phyloP scores from a whole-genome alignment of 331 rosid genomes.

The Phaseolus coccineus region DNA sequence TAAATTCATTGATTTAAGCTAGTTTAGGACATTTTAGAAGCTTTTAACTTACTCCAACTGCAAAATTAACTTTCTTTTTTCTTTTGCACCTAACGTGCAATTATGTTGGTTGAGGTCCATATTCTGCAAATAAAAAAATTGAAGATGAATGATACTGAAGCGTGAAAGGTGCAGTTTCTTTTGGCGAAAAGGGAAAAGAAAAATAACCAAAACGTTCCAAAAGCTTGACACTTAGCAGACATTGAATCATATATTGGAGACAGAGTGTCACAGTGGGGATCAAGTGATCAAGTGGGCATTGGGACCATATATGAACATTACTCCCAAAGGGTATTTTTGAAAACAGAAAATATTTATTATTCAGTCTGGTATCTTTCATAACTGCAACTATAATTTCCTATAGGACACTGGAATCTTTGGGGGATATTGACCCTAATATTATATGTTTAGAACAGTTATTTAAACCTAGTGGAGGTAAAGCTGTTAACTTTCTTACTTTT shows the following conservation, averaged over 20 bases:
- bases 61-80: constrained; percentile 27
- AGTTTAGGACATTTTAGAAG: constrained; percentile 5
- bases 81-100: constrained; percentile 40
- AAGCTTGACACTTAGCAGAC: constrained; percentile 41
- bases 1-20: constrained; percentile 37
- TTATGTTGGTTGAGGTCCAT: constrained; percentile 48
- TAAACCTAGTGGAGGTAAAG: neutral
- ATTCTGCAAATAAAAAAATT: constrained; percentile 38
- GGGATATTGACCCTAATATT: constrained; percentile 14
- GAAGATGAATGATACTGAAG: constrained; percentile 39
- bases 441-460: constrained; percentile 2
- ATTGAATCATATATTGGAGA: constrained; percentile 41
- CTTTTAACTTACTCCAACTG: constrained; percentile 16
- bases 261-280: constrained; percentile 63
- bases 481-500: too few relatives aligned
- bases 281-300: constrained; percentile 62
- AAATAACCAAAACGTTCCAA: constrained; percentile 58
- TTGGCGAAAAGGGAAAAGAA: constrained; percentile 52
- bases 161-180: constrained; percentile 50
- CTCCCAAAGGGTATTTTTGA: constrained; percentile 43
- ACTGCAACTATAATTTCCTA: constrained; percentile 45
- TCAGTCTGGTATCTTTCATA: constrained; percentile 19
- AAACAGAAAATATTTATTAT: constrained; percentile 25
- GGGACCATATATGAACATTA: neutral
- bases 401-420: constrained; percentile 39